These are phyloP conservation scores for Chlamydomonas applanata DNA, from an alignment of 139 green algal species.

Conservation along the genomic window DNA sequence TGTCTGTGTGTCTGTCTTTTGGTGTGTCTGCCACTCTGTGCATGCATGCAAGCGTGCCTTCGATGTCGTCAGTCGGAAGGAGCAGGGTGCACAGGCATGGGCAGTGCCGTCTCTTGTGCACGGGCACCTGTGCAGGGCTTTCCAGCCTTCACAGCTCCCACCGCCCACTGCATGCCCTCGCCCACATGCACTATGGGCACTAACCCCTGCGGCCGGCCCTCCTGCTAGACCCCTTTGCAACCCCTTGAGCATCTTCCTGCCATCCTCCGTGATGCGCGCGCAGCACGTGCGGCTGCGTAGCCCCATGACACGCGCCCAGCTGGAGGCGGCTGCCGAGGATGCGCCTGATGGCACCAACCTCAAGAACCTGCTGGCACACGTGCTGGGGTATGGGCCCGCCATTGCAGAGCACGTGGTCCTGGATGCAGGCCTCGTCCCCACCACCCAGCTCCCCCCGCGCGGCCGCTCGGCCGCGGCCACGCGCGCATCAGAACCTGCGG, in stretches of 20 bases:
- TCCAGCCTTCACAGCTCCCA: too few species aligned
- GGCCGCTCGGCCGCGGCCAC: not conserved
- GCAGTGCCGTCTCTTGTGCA: too few species aligned
- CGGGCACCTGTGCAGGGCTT: too few species aligned
- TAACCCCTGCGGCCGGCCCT: too few species aligned
- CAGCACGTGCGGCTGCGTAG: slow-evolving; percentile 2
- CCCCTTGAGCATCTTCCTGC: too few species aligned
- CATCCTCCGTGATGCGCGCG: not conserved
- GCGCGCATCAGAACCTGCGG: not conserved
- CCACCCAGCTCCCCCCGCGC: not conserved
- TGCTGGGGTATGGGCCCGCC: slow-evolving; percentile 75
- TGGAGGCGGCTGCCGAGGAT: not conserved
- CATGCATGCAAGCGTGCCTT: too few species aligned
- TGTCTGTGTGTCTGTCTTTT: too few species aligned
- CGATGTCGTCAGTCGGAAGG: too few species aligned
- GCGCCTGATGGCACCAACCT: slow-evolving; percentile 10
- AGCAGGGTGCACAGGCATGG: too few species aligned
- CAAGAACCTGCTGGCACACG: slow-evolving; percentile 14
- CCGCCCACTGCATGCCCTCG: too few species aligned
- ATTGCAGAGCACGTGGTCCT: slow-evolving; percentile 81
- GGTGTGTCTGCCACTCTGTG: not conserved
- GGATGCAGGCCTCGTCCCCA: slow-evolving; percentile 62
- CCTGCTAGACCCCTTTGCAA: too few species aligned
- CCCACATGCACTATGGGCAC: too few species aligned
- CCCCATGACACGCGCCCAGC: not conserved